phyloP scores from a whole-genome alignment of 305 asterid species.

The Euphrasia arctica region DNA sequence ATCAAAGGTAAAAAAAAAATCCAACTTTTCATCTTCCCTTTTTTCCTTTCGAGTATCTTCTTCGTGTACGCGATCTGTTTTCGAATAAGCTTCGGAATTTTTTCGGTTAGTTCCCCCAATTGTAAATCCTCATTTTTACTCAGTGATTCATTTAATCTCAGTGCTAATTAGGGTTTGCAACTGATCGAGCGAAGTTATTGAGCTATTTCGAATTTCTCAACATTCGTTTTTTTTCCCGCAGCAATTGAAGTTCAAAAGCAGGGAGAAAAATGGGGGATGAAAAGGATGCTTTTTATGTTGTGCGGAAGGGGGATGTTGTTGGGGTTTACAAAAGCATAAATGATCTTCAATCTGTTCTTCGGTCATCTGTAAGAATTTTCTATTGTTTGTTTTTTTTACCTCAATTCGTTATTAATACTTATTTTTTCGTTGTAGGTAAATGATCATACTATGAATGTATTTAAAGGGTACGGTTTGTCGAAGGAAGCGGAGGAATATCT shows the following conservation, averaged over 20 bases:
- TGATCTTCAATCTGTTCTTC: constrained; percentile 77
- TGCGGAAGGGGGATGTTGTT: constrained; percentile 58
- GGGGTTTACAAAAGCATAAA: constrained; percentile 84
- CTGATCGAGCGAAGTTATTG: constrained; percentile 14
- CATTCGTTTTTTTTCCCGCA: neutral
- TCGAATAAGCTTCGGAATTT: constrained; percentile 1
- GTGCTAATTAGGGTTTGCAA: constrained; percentile 37
- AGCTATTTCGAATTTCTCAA: constrained; percentile 11
- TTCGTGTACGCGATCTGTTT: neutral
- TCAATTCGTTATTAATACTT: constrained; percentile 4
- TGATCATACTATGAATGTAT: constrained; percentile 64
- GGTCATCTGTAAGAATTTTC: constrained; percentile 56
- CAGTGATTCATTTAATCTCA: constrained; percentile 5
- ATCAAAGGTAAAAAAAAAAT: constrained; percentile 19
- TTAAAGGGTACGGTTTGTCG: constrained; percentile 74
- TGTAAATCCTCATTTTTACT: neutral
- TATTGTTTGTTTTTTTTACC: neutral
- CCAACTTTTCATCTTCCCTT: constrained; percentile 12
- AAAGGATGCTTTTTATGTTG: constrained; percentile 82
- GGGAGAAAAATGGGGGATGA: constrained; percentile 66
- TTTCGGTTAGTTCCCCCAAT: constrained; percentile 3
- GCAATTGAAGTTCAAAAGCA: constrained; percentile 27
- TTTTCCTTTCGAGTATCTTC: constrained; percentile 3
- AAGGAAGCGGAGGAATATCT: constrained; percentile 80
- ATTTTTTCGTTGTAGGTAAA: constrained; percentile 42